A percentile compares a stretch with the other conserved stretches of the same genome.
These are phyloP conservation scores for Fraxinus ornus DNA, from an alignment of 305 asterid species.

Conservation along the genomic window DNA sequence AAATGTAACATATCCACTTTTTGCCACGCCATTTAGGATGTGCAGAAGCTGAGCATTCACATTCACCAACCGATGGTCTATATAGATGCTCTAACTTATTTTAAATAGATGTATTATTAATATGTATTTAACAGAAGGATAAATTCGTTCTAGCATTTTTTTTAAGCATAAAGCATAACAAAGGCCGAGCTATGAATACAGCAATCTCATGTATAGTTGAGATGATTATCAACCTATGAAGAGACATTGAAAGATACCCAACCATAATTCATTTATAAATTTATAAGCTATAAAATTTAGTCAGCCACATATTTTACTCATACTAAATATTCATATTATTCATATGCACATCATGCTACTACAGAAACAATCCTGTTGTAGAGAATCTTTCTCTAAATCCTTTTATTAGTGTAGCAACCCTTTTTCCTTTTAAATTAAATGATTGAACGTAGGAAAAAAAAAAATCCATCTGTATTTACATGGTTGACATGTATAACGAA, in stretches of 20 bases:
- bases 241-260: background rate
- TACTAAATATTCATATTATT: background rate
- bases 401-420: background rate
- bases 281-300: background rate
- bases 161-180: background rate
- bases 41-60: constrained; percentile 1
- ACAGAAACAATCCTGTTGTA: background rate
- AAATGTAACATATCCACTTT: background rate
- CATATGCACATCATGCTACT: background rate
- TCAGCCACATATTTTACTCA: background rate
- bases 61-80: background rate
- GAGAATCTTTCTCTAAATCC: background rate
- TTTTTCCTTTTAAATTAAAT: background rate
- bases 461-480: background rate
- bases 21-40: background rate
- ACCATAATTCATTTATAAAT: background rate
- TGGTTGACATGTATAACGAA: background rate
- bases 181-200: background rate
- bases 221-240: background rate
- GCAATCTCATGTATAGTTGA: background rate
- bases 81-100: background rate
- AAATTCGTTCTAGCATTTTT: background rate
- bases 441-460: background rate
- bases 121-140: background rate
- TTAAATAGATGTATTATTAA: background rate